Evolutionary conservation across 345 rosid genomes (phyloP).

Genomic region (Murraya paniculata): DNA sequence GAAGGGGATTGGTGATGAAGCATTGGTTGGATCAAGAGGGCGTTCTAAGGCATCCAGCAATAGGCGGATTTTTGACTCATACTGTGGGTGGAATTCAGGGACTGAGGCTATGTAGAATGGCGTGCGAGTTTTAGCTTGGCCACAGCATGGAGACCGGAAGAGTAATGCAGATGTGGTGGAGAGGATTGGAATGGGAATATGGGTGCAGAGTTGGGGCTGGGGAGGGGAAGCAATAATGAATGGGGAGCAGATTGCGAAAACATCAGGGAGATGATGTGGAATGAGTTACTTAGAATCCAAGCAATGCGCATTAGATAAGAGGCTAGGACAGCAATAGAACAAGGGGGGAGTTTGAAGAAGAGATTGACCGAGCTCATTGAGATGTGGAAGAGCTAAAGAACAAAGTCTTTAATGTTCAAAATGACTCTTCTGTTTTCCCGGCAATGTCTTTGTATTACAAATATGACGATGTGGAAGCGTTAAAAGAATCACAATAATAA

Average conservation of each 20-base stretch:
- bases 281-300: constrained; percentile 11
- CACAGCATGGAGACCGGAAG: constrained; percentile 28
- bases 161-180: constrained; percentile 28
- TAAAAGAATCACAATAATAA: too few relatives aligned
- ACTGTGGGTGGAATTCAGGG: constrained; percentile 36
- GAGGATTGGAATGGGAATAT: constrained; percentile 21
- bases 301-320: constrained; percentile 15
- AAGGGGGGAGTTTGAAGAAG: constrained; percentile 4
- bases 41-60: constrained; percentile 14
- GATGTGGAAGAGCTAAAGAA: constrained; percentile 4
- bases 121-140: constrained; percentile 29
- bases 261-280: constrained; percentile 11
- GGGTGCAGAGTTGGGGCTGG: constrained; percentile 29
- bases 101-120: constrained; percentile 20
- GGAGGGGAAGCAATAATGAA: constrained; percentile 14
- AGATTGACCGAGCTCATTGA: constrained; percentile 7
- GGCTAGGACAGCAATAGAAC: constrained; percentile 7
- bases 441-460: background rate
- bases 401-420: background rate
- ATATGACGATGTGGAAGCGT: too few relatives aligned
- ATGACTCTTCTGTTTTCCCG: background rate
- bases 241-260: constrained; percentile 15
- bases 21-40: constrained; percentile 24
- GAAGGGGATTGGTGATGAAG: constrained; percentile 20
- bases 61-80: constrained; percentile 28